Evolutionary conservation across 1,139 yeast species (phyloP).

Genomic region (Blastobotrys illinoisensis): DNA sequence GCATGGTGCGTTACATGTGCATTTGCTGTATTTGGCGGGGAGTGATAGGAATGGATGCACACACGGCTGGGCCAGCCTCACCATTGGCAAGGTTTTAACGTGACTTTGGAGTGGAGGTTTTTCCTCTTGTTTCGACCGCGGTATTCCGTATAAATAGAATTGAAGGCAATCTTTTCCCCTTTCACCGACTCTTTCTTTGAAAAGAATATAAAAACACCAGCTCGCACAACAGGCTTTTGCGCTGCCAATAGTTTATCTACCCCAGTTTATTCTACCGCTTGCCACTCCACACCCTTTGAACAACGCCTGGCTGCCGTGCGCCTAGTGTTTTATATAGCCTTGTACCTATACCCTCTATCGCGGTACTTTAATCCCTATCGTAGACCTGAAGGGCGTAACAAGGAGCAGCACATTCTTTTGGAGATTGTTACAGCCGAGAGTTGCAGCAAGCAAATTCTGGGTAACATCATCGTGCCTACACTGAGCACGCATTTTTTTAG

Average conservation of each 20-base stretch:
- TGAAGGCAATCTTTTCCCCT: not conserved
- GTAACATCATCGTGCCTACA: not conserved
- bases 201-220: not conserved
- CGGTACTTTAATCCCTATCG: no score
- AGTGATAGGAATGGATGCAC: not conserved
- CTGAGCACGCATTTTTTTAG: not conserved
- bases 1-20: not conserved
- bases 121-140: not conserved
- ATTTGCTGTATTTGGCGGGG: not conserved
- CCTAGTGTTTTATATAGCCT: no score
- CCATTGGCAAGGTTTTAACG: not conserved
- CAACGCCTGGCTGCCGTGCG: no score
- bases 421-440: not conserved
- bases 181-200: not conserved
- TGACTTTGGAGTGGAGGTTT: not conserved
- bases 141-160: not conserved
- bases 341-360: not conserved
- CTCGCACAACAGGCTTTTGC: not conserved
- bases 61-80: not conserved
- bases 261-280: not conserved
- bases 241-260: not conserved
- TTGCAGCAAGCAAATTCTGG: not conserved
- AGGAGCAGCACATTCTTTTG: not conserved
- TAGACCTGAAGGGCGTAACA: no score
- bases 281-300: not conserved